These are phyloP conservation scores for Fusarium sp. DNA, from an alignment of 2,329 filamentous ascomycete species.

Conservation along the genomic window DNA sequence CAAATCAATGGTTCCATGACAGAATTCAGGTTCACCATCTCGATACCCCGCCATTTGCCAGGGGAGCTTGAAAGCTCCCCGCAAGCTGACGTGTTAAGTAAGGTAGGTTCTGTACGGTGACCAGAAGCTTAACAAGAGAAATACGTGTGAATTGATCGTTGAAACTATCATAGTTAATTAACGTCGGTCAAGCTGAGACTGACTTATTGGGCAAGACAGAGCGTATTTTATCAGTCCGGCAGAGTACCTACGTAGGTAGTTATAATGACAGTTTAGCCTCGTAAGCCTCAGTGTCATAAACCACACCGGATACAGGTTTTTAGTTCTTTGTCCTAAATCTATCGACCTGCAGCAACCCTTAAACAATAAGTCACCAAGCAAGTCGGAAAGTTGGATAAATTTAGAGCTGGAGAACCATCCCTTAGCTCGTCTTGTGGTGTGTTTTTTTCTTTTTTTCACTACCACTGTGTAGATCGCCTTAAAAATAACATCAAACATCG, in stretches of 20 bases:
- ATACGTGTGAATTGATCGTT: neutral
- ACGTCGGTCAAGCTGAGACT: neutral
- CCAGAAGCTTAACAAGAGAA: neutral
- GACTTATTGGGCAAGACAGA: neutral
- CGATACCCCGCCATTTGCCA: conserved; percentile 27
- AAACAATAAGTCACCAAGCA: too few relatives aligned
- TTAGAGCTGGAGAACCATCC: too few relatives aligned
- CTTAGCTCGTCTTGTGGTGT: too few relatives aligned
- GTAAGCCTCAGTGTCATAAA: neutral
- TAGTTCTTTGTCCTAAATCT: too few relatives aligned
- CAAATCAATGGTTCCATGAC: conserved; percentile 9
- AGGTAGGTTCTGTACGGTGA: conserved; percentile 6
- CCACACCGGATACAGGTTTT: too few relatives aligned
- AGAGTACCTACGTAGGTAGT: too few relatives aligned
- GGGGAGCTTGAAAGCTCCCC: conserved; percentile 19
- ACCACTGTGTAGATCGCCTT: too few relatives aligned
- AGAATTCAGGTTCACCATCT: conserved; percentile 22
- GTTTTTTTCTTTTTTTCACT: too few relatives aligned
- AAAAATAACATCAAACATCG: neutral
- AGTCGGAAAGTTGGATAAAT: too few relatives aligned
- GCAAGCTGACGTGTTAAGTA: conserved; percentile 30
- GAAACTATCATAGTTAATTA: neutral
- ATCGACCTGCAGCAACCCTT: too few relatives aligned
- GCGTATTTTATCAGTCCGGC: too few relatives aligned
- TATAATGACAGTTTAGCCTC: neutral